Conservation (phyloP, 2,329 filamentous ascomycete genomes). For the Apiospora aurea region DNA sequence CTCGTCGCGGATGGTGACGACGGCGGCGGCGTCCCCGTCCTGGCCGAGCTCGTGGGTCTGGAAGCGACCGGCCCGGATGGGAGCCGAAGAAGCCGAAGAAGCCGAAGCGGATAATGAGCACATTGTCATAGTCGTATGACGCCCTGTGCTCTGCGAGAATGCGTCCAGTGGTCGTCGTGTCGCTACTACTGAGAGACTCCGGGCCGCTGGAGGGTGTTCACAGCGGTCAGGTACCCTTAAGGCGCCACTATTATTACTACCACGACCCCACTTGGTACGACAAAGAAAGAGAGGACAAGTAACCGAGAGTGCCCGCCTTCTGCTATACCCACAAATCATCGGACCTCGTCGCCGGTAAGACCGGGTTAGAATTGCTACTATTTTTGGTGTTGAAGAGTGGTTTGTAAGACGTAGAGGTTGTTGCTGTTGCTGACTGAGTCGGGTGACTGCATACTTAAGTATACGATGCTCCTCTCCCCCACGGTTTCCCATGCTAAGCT, state of each 20-base stretch:
- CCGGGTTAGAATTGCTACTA: neutral
- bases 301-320: neutral
- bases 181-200: neutral
- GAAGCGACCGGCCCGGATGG: slow-evolving; percentile 32
- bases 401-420: too few relatives aligned
- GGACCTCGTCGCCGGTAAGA: neutral
- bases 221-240: neutral
- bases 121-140: neutral
- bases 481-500: neutral
- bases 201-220: neutral
- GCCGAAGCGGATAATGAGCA: neutral
- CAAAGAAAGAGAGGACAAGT: slow-evolving; percentile 1
- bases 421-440: neutral
- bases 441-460: neutral
- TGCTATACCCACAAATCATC: slow-evolving; percentile 17
- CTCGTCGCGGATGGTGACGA: slow-evolving; percentile 41
- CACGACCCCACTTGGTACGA: neutral
- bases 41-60: slow-evolving; percentile 34
- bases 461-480: neutral
- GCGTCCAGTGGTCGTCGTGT: neutral
- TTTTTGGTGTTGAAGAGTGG: neutral
- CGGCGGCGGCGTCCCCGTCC: slow-evolving; percentile 1
- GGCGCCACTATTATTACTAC: neutral
- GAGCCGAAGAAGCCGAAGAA: neutral
- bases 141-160: neutral